These are phyloP conservation scores for Saccharum hybrid DNA, from an alignment of 202 grass and related monocot genomes.

Conservation along the genomic window DNA sequence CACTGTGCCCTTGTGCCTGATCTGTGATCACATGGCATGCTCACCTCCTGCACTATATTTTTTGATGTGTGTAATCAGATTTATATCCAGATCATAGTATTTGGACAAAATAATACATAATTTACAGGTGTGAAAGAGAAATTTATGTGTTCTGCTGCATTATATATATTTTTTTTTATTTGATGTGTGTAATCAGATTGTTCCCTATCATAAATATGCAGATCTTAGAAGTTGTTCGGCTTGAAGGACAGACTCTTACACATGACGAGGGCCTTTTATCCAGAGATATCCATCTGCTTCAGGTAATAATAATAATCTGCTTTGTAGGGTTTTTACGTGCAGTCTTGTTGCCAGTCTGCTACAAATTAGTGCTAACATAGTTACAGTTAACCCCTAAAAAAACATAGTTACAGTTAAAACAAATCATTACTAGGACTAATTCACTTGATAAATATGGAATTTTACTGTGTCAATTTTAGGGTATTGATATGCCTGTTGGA, in stretches of 20 bases:
- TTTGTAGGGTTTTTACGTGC: conserved; percentile 1
- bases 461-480: not conserved
- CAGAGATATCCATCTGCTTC: conserved; percentile 93
- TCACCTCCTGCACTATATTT: not conserved
- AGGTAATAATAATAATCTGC: conserved; percentile 57
- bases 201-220: conserved; percentile 38
- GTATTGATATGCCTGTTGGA: not conserved
- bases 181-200: not conserved
- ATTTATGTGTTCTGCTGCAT: conserved; percentile 5
- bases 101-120: conserved; percentile 7
- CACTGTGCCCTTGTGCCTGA: not conserved
- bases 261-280: conserved; percentile 77
- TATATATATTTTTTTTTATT: not conserved
- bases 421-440: not conserved
- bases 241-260: conserved; percentile 80
- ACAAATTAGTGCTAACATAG: not conserved
- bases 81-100: conserved; percentile 21
- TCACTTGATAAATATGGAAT: not conserved
- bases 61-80: not conserved
- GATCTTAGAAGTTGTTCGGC: conserved; percentile 95
- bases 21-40: not conserved
- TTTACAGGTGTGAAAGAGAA: not conserved
- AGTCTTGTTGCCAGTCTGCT: not conserved
- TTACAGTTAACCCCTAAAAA: not conserved
- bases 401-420: not conserved